phyloP scores from a whole-genome alignment of 352 stramenopile species.

The Phytophthora cryptogea region DNA sequence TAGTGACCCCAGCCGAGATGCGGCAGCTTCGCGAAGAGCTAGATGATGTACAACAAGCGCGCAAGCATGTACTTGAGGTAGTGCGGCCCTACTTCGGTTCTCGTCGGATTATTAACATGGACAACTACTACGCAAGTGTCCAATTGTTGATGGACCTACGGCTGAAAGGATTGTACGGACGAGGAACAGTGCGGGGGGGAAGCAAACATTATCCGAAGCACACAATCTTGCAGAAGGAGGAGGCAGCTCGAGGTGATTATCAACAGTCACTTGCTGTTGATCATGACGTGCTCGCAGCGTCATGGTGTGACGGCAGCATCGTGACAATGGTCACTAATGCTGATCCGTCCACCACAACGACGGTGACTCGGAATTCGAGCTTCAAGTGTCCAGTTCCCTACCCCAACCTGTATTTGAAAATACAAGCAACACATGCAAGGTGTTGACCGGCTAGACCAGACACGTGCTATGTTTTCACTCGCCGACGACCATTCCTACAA shows the following conservation, averaged over 20 bases:
- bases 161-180: conserved; percentile 2
- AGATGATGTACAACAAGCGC: not conserved
- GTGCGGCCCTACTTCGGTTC: not conserved
- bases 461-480: conserved; percentile 29
- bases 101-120: not conserved
- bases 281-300: conserved; percentile 1
- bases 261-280: not conserved
- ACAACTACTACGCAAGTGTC: not conserved
- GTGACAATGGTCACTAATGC: conserved; percentile 11
- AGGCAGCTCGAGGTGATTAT: not conserved
- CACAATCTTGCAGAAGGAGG: conserved; percentile 1
- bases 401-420: conserved; percentile 21
- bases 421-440: conserved; percentile 46
- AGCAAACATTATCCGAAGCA: not conserved
- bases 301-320: conserved; percentile 1
- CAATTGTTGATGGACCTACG: not conserved
- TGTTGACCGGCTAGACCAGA: conserved; percentile 34
- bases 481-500: conserved; percentile 30
- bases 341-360: not conserved
- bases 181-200: not conserved
- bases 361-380: conserved; percentile 5
- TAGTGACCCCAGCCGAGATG: conserved; percentile 1
- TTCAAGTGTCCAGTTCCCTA: conserved; percentile 5
- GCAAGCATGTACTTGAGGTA: conserved; percentile 13
- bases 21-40: conserved; percentile 1